phyloP scores from a whole-genome alignment of 179 eudicot genomes.

The Spergularia azorica region DNA sequence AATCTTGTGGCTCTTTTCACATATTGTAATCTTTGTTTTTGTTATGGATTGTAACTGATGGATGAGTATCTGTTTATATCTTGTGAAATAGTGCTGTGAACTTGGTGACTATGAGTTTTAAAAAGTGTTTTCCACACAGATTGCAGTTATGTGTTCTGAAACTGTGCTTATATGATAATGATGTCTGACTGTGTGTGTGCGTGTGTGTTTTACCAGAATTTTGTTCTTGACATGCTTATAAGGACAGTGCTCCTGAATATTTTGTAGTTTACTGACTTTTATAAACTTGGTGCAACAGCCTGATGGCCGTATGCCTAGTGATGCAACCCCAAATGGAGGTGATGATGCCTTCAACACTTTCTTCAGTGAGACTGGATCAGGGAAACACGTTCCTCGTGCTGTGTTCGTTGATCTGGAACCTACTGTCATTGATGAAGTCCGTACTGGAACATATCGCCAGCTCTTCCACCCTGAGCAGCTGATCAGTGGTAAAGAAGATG shows the following conservation, averaged over 20 bases:
- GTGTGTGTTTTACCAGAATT: too few relatives aligned
- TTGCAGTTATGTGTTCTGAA: too few relatives aligned
- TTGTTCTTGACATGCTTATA: neutral
- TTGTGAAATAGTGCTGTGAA: too few relatives aligned
- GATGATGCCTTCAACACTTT: slow-evolving; percentile 42
- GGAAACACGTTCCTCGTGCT: slow-evolving; percentile 41
- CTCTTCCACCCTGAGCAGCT: slow-evolving; percentile 42
- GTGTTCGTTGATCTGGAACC: slow-evolving; percentile 40
- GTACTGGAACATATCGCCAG: slow-evolving; percentile 37
- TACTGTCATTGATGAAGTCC: slow-evolving; percentile 38
- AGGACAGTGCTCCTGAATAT: neutral
- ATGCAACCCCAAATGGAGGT: slow-evolving; percentile 31
- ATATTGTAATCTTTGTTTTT: neutral
- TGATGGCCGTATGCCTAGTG: slow-evolving; percentile 39
- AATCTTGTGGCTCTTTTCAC: neutral
- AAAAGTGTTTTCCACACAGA: too few relatives aligned
- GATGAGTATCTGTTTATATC: too few relatives aligned
- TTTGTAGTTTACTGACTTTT: neutral
- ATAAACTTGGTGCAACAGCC: slow-evolving; percentile 14
- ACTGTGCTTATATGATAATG: neutral
- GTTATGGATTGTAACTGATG: too few relatives aligned
- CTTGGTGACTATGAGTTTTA: too few relatives aligned
- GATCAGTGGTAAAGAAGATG: slow-evolving; percentile 39
- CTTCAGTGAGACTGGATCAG: slow-evolving; percentile 40
- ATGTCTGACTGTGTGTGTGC: neutral